Evolutionary conservation across 257 asterid genomes (phyloP).

Genomic region (Solanum okadae): DNA sequence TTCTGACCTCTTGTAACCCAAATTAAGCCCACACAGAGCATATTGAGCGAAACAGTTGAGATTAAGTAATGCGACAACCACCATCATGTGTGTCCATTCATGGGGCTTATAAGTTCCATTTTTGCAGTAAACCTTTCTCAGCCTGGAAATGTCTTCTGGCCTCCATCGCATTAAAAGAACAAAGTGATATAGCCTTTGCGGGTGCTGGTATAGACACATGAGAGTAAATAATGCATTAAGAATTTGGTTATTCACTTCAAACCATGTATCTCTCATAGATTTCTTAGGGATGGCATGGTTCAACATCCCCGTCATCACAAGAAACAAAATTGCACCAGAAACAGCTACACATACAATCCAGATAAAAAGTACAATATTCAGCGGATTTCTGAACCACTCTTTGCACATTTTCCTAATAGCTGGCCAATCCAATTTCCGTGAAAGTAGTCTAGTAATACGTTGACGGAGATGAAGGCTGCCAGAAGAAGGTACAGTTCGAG

Average conservation of each 20-base stretch:
- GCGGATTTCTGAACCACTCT: slow-evolving; percentile 74
- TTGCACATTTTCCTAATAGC: slow-evolving; percentile 40
- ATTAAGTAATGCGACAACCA: slow-evolving; percentile 55
- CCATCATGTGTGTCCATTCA: slow-evolving; percentile 90
- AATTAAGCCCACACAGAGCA: slow-evolving; percentile 69
- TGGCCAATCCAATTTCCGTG: slow-evolving; percentile 48
- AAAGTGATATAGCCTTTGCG: slow-evolving; percentile 63
- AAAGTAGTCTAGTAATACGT: slow-evolving; percentile 42
- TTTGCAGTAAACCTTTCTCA: slow-evolving; percentile 63
- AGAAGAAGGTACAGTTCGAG: slow-evolving; percentile 72
- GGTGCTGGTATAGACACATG: slow-evolving; percentile 85
- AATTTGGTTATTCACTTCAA: slow-evolving; percentile 84
- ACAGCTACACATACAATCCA: slow-evolving; percentile 69
- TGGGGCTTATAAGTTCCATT: slow-evolving; percentile 66
- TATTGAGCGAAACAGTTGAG: slow-evolving; percentile 75
- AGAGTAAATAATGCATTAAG: slow-evolving; percentile 82
- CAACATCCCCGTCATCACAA: slow-evolving; percentile 89
- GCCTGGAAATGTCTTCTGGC: slow-evolving; percentile 43
- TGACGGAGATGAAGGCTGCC: slow-evolving; percentile 74
- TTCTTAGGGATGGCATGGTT: slow-evolving; percentile 64
- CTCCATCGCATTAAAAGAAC: slow-evolving; percentile 58
- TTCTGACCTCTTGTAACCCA: slow-evolving; percentile 57
- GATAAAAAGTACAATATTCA: slow-evolving; percentile 59
- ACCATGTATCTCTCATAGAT: slow-evolving; percentile 71
- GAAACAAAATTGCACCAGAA: slow-evolving; percentile 80